phyloP scores from a whole-genome alignment of 202 grass and related monocot genomes.

The Schoenoplectus triqueter region DNA sequence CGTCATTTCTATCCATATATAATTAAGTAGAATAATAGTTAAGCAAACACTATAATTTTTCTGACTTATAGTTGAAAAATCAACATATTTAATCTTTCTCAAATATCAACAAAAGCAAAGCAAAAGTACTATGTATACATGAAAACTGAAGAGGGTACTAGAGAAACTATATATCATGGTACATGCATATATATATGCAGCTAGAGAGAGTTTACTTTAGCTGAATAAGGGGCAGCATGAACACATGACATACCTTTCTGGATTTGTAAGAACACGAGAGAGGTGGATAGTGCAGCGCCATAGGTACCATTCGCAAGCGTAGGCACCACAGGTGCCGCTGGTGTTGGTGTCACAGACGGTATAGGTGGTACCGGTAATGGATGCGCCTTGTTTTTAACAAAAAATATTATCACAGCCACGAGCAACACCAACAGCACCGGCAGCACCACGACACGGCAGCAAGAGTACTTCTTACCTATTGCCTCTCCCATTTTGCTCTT shows the following conservation, averaged over 20 bases:
- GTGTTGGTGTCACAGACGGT: slow-evolving; percentile 16
- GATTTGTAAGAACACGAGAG: slow-evolving; percentile 89
- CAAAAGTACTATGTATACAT: background rate
- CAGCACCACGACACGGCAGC: slow-evolving; percentile 56
- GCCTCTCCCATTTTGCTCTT: slow-evolving; percentile 23
- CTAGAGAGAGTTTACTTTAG: background rate
- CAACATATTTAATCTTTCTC: background rate
- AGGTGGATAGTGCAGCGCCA: slow-evolving; percentile 62
- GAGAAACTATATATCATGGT: background rate
- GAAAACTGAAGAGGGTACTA: background rate
- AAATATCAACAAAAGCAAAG: background rate
- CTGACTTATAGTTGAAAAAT: background rate
- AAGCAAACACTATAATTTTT: background rate
- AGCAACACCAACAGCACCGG: slow-evolving; percentile 47
- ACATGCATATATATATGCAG: background rate
- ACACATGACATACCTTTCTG: slow-evolving; percentile 72
- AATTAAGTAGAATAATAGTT: background rate
- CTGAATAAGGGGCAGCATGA: background rate
- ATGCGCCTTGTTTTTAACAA: slow-evolving; percentile 45
- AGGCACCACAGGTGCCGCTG: background rate
- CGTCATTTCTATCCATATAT: too few species aligned
- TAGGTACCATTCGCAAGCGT: slow-evolving; percentile 53
- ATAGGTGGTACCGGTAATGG: slow-evolving; percentile 47
- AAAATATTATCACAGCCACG: slow-evolving; percentile 45
- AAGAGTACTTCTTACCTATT: slow-evolving; percentile 41